Evolutionary conservation across 176 grass and related monocot species (phyloP).

Genomic region (Oryza glaberrima): DNA sequence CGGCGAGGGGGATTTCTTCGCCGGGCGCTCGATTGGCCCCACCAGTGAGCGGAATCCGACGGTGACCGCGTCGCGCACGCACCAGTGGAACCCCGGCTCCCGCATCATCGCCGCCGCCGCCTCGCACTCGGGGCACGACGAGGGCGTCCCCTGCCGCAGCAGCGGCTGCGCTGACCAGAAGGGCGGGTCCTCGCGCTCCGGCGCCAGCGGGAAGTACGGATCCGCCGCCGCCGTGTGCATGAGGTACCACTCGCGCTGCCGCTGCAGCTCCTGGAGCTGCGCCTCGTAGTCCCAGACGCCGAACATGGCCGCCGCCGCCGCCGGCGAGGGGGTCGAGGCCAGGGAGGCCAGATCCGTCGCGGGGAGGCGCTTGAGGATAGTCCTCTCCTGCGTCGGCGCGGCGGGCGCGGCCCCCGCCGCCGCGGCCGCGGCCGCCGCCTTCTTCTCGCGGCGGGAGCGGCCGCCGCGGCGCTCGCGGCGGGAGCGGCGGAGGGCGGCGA

Average conservation of each 20-base stretch:
- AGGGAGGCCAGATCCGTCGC: conserved; percentile 59
- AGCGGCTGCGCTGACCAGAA: conserved; percentile 15
- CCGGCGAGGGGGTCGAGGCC: not conserved
- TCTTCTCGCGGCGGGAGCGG: conserved; percentile 49
- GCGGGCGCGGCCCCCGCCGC: not conserved
- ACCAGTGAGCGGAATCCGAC: conserved; percentile 70
- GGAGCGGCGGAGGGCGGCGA: conserved; percentile 50
- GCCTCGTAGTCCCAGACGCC: conserved; percentile 63
- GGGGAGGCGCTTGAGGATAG: conserved; percentile 64
- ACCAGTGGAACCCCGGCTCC: conserved; percentile 73
- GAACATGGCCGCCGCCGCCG: not conserved
- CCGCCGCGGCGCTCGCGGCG: conserved; percentile 64
- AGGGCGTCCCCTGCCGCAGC: not conserved
- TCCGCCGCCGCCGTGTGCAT: conserved; percentile 37
- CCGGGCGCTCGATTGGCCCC: conserved; percentile 82
- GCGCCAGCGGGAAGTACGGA: conserved; percentile 15
- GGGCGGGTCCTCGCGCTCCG: conserved; percentile 28
- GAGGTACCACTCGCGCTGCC: conserved; percentile 62
- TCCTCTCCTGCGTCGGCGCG: conserved; percentile 22
- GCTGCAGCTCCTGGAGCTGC: conserved; percentile 59
- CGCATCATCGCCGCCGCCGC: conserved; percentile 49
- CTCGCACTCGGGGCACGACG: conserved; percentile 74
- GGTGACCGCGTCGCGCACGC: conserved; percentile 72
- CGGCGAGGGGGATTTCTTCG: conserved; percentile 49
- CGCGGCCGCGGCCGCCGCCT: conserved; percentile 5